Evolutionary conservation across 768 basidiomycete species (phyloP).

Genomic region (Coprinellus aureogranulatus): DNA sequence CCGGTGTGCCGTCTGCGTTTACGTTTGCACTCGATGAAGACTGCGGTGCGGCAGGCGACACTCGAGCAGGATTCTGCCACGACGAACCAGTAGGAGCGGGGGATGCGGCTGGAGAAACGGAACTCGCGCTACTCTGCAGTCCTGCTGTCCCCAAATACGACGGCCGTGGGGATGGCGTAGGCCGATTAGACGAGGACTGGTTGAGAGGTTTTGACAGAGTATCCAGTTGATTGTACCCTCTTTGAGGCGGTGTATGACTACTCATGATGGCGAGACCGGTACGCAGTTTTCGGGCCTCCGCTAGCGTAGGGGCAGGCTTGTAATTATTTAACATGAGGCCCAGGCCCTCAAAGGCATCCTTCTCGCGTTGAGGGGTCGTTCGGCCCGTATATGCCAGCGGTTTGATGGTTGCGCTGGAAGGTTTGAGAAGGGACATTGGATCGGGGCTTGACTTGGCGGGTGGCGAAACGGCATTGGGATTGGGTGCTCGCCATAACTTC

Average conservation of each 20-base stretch:
- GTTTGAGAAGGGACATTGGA: conserved; percentile 15
- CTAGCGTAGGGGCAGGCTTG: conserved; percentile 63
- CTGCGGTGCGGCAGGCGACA: conserved; percentile 24
- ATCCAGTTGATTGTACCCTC: conserved; percentile 26
- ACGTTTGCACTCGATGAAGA: conserved; percentile 26
- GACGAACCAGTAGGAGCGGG: conserved; percentile 29
- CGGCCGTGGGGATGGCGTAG: conserved; percentile 36
- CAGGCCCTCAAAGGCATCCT: conserved; percentile 80
- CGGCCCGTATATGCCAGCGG: conserved; percentile 11
- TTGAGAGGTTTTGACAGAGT: conserved; percentile 1
- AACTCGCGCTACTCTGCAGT: conserved; percentile 26
- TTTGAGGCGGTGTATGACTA: conserved; percentile 22
- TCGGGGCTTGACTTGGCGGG: conserved; percentile 20
- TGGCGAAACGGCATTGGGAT: conserved; percentile 25
- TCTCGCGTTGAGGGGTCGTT: conserved; percentile 20
- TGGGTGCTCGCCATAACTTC: conserved; percentile 54
- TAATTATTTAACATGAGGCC: conserved; percentile 47
- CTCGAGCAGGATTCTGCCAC: conserved; percentile 25
- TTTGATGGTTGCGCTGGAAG: conserved; percentile 13
- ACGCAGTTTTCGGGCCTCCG: conserved; percentile 68
- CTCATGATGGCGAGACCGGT: conserved; percentile 65
- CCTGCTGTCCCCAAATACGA: conserved; percentile 23
- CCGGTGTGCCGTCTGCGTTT: conserved; percentile 39
- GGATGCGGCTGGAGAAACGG: conserved; percentile 30
- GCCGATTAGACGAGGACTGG: conserved; percentile 21